Percentiles rank a stretch among this genome's conserved stretches.
These are phyloP conservation scores for Xylariaceae sp. DNA, from an alignment of 2,329 filamentous ascomycete species.

Conservation along the genomic window DNA sequence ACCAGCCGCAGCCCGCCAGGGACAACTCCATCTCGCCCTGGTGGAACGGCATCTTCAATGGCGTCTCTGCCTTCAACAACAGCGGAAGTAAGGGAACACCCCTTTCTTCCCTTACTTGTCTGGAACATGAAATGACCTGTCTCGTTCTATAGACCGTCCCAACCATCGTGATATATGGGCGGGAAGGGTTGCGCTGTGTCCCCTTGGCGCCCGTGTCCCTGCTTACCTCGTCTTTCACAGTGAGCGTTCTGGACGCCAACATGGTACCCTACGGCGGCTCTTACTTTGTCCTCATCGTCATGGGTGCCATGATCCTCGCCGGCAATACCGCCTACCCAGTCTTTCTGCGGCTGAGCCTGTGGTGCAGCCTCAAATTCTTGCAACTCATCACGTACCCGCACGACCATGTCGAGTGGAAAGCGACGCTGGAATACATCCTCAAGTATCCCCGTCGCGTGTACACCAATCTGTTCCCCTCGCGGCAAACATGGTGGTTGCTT, in stretches of 20 bases:
- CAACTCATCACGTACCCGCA: slow-evolving; percentile 29
- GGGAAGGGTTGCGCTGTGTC: too few species aligned
- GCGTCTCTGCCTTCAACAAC: slow-evolving; percentile 63
- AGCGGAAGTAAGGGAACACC: too few species aligned
- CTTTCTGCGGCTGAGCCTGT: slow-evolving; percentile 53
- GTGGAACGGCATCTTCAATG: slow-evolving; percentile 63
- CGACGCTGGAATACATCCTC: slow-evolving; percentile 46
- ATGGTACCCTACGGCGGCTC: slow-evolving; percentile 53
- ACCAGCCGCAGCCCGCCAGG: slow-evolving; percentile 39
- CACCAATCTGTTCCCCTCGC: slow-evolving; percentile 55
- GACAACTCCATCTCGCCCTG: slow-evolving; percentile 55
- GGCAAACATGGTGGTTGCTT: slow-evolving; percentile 59
- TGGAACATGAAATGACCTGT: too few species aligned
- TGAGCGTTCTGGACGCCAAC: slow-evolving; percentile 59
- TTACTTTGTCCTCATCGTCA: slow-evolving; percentile 42
- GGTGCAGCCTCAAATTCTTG: slow-evolving; percentile 38
- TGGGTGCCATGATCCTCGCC: slow-evolving; percentile 53
- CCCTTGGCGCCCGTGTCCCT: too few species aligned
- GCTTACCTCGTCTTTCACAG: too few species aligned
- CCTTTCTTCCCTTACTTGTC: too few species aligned
- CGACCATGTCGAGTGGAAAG: slow-evolving; percentile 34
- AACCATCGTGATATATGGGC: too few species aligned
- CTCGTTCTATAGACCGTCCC: too few species aligned
- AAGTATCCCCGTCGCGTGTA: slow-evolving; percentile 51
- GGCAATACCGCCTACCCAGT: slow-evolving; percentile 61